Percentiles rank a stretch among this genome's conserved stretches.
phyloP scores from a whole-genome alignment of 805 yeast genomes.

The Candida boleticola region DNA sequence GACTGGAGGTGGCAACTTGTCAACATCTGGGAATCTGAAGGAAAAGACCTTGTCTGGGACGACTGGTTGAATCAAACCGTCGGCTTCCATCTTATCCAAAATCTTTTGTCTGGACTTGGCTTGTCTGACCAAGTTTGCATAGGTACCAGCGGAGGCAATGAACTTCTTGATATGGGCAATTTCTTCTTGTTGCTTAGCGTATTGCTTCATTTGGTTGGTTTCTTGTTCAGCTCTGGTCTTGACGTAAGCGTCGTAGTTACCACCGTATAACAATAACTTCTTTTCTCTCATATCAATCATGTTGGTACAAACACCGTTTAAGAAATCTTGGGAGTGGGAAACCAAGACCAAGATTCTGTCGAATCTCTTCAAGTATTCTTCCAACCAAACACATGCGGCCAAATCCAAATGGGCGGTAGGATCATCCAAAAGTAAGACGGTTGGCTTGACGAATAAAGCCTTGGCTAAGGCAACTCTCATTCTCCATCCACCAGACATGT shows the following conservation, averaged over 20 bases:
- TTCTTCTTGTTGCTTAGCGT: slow-evolving; percentile 97
- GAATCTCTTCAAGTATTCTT: slow-evolving; percentile 92
- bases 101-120: slow-evolving; percentile 99
- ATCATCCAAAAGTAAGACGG: slow-evolving; percentile 89
- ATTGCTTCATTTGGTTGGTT: slow-evolving; percentile 97
- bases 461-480: slow-evolving; percentile 99
- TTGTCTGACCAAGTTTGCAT: slow-evolving; percentile 96
- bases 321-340: slow-evolving; percentile 98
- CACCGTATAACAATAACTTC: slow-evolving; percentile 78
- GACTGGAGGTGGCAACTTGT: slow-evolving; percentile 98
- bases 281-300: slow-evolving; percentile 97
- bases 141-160: slow-evolving; percentile 99
- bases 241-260: slow-evolving; percentile 96
- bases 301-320: slow-evolving; percentile 96
- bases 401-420: slow-evolving; percentile 99
- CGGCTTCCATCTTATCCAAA: slow-evolving; percentile 99
- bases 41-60: slow-evolving; percentile 90
- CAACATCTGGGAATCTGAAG: slow-evolving; percentile 92
- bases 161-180: slow-evolving; percentile 97
- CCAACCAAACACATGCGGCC: slow-evolving; percentile 99
- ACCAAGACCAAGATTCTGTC: slow-evolving; percentile 92
- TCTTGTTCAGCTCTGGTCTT: slow-evolving; percentile 94
- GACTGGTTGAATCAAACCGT: slow-evolving; percentile 92
- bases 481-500: slow-evolving; percentile 99
- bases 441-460: slow-evolving; percentile 97